Evolutionary conservation across 2,329 filamentous ascomycete genomes (phyloP).

Genomic region (Fusarium sp.): DNA sequence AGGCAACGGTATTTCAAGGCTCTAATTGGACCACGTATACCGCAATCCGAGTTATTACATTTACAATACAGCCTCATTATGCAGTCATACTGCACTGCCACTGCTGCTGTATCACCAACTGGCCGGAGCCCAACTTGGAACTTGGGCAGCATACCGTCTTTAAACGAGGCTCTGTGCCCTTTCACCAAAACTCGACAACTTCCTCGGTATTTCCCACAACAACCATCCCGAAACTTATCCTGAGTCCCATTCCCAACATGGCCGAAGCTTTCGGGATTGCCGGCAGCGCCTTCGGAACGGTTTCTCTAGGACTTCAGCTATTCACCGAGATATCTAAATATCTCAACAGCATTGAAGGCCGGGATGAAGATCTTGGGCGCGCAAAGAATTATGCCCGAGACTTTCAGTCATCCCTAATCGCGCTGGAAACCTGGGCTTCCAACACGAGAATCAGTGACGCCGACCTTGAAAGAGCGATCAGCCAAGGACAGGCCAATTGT

Average conservation of each 20-base stretch:
- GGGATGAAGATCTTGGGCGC: not conserved
- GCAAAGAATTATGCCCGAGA: not conserved
- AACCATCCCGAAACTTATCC: accelerated
- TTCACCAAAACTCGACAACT: accelerated
- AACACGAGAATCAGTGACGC: accelerated
- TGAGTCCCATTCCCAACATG: accelerated
- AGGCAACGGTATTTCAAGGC: no score
- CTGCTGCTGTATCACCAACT: no score
- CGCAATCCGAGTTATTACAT: no score
- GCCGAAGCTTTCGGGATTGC: not conserved
- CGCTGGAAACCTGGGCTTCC: accelerated
- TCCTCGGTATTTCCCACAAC: accelerated
- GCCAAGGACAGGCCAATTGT: not conserved
- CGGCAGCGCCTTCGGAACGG: not conserved
- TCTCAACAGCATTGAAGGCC: not conserved
- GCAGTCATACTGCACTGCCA: no score
- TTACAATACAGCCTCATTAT: no score
- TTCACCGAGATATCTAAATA: not conserved
- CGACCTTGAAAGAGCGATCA: not conserved
- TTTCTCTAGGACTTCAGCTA: not conserved
- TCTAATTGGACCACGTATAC: no score
- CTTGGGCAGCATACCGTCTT: accelerated
- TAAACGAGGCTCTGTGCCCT: accelerated
- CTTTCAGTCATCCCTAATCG: not conserved
- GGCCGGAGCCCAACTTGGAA: accelerated